These are phyloP conservation scores for Termitomyces sp. DNA, from an alignment of 768 basidiomycete species.

Conservation along the genomic window DNA sequence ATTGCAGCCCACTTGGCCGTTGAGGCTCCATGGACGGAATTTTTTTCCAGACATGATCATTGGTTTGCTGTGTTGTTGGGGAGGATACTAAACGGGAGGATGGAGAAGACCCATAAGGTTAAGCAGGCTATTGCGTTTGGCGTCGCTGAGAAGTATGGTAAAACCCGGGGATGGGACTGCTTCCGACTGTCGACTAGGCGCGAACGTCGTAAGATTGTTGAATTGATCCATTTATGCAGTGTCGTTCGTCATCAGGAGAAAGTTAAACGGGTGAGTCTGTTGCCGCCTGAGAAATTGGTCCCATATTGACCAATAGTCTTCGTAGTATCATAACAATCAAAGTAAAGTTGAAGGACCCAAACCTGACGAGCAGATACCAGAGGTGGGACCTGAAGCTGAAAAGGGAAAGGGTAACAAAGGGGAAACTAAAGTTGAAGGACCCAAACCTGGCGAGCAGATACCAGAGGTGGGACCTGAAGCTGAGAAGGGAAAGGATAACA, in stretches of 20 bases:
- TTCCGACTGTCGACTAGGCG: not conserved
- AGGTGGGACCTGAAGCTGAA: too few species aligned
- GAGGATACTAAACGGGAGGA: not conserved
- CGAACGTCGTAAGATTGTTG: conserved; percentile 2
- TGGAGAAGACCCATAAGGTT: not conserved
- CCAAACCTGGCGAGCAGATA: too few species aligned
- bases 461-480: too few species aligned
- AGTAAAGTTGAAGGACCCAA: not conserved
- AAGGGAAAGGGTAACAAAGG: too few species aligned
- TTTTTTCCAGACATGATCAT: not conserved
- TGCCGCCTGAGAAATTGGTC: not conserved
- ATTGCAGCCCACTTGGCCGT: not conserved
- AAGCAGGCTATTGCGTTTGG: not conserved
- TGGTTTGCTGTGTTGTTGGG: conserved; percentile 6
- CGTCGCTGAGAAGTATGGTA: not conserved
- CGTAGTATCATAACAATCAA: not conserved
- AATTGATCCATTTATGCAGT: conserved; percentile 1
- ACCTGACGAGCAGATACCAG: too few species aligned
- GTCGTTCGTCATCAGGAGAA: not conserved
- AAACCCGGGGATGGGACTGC: not conserved
- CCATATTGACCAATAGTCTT: not conserved
- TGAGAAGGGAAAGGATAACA: too few species aligned
- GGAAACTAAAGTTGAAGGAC: too few species aligned
- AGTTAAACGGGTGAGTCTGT: not conserved
- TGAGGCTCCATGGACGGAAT: conserved; percentile 4